A percentile compares a stretch with the other conserved stretches of the same genome.
Conservation (phyloP, 2,329 filamentous ascomycete species). For the Apiospora arundinis region DNA sequence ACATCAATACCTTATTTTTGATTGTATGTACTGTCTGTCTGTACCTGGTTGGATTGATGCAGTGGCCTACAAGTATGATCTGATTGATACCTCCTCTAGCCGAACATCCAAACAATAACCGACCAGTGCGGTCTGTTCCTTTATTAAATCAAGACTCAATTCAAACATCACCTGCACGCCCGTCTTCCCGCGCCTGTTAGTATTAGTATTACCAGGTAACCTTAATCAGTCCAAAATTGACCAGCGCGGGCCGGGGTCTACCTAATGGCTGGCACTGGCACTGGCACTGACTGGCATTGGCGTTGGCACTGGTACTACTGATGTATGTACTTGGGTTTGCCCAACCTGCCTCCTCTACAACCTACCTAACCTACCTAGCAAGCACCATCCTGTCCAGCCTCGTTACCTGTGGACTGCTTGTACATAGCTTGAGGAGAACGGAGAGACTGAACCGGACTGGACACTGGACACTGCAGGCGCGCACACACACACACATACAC, state of each 20-base stretch:
- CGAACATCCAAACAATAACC: neutral
- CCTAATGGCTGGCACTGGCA: neutral
- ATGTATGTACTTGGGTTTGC: neutral
- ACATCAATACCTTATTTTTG: neutral
- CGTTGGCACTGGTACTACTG: neutral
- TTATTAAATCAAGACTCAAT: neutral
- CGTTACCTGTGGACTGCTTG: neutral
- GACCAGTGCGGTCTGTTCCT: slow-evolving; percentile 6
- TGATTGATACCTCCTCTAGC: neutral
- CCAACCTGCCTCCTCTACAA: neutral
- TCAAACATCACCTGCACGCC: neutral
- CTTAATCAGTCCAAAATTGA: slow-evolving; percentile 3
- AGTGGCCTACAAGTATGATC: slow-evolving; percentile 1
- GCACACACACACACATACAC: too few species aligned
- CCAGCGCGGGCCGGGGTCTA: slow-evolving; percentile 3
- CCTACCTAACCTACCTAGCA: neutral
- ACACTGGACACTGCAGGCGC: too few species aligned
- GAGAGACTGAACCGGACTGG: neutral
- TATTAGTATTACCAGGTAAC: neutral
- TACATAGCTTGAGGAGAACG: neutral
- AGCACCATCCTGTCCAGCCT: slow-evolving; percentile 16
- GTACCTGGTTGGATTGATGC: neutral
- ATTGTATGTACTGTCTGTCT: too few species aligned
- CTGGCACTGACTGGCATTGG: neutral
- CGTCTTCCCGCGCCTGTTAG: neutral